Evolutionary conservation across 305 asterid species (phyloP).

Genomic region (Fraxinus ornus): DNA sequence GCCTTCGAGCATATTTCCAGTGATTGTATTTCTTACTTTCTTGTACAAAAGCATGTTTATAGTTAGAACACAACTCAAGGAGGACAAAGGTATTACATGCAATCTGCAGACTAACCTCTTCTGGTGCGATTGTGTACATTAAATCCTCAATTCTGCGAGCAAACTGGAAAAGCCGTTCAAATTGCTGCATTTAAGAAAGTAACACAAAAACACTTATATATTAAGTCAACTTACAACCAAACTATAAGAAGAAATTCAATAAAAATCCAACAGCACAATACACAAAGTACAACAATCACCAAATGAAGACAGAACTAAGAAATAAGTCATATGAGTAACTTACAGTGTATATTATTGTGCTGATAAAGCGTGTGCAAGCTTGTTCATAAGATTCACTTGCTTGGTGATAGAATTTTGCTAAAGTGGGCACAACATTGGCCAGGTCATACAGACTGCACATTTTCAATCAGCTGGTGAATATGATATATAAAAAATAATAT

Average conservation of each 20-base stretch:
- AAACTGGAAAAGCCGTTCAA: conserved; percentile 94
- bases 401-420: conserved; percentile 97
- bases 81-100: conserved; percentile 6
- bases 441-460: conserved; percentile 92
- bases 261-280: not conserved
- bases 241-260: conserved; percentile 6
- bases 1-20: not conserved
- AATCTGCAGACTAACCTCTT: conserved; percentile 68
- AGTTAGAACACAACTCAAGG: not conserved
- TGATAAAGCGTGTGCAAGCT: conserved; percentile 89
- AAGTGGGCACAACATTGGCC: conserved; percentile 93
- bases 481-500: conserved; percentile 14
- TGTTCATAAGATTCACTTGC: conserved; percentile 98
- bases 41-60: not conserved
- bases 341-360: conserved; percentile 76
- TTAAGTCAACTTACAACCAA: conserved; percentile 10
- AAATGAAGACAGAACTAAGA: conserved; percentile 21
- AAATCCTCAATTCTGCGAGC: conserved; percentile 91
- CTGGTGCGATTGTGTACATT: conserved; percentile 88
- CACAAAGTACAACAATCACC: conserved; percentile 2
- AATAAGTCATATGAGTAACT: conserved; percentile 37
- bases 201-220: conserved; percentile 1
- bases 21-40: not conserved
- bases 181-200: conserved; percentile 66
- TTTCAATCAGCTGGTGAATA: conserved; percentile 32